phyloP scores from a whole-genome alignment of 768 basidiomycete species.

The Clitopilus hobsonii region DNA sequence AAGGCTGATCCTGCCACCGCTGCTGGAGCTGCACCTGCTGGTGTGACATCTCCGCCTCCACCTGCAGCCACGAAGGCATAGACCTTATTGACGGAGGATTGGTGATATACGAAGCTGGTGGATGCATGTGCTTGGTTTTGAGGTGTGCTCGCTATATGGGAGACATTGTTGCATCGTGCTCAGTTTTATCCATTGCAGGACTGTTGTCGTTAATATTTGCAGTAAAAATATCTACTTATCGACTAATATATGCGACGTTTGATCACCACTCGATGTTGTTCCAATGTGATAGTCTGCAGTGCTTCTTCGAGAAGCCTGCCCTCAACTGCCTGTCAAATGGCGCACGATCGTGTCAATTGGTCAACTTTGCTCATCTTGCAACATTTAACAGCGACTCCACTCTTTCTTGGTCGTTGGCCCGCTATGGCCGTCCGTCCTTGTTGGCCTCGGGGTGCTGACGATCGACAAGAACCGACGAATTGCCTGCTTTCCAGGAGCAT shows the following conservation, averaged over 20 bases:
- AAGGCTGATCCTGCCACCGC: not conserved
- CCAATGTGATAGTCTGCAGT: too few relatives aligned
- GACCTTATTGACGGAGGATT: not conserved
- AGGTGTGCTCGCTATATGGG: not conserved
- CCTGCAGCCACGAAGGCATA: not conserved
- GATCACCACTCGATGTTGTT: too few relatives aligned
- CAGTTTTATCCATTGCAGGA: not conserved
- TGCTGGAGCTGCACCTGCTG: not conserved
- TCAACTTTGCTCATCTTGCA: too few relatives aligned
- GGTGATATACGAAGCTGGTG: not conserved
- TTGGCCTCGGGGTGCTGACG: too few relatives aligned
- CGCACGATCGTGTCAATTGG: too few relatives aligned
- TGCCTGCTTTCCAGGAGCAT: too few relatives aligned
- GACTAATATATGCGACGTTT: not conserved
- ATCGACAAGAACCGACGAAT: too few relatives aligned
- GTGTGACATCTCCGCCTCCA: not conserved
- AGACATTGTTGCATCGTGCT: not conserved
- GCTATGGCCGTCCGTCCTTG: too few relatives aligned
- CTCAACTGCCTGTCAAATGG: too few relatives aligned
- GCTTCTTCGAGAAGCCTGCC: too few relatives aligned
- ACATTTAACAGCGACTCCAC: too few relatives aligned
- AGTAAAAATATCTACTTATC: not conserved
- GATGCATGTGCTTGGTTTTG: not conserved
- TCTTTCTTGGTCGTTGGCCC: too few relatives aligned
- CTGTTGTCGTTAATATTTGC: not conserved